A percentile compares a stretch with the other conserved stretches of the same genome.
Evolutionary conservation across 2,329 filamentous ascomycete species (phyloP).

Genomic region (Claviceps fusiformis): DNA sequence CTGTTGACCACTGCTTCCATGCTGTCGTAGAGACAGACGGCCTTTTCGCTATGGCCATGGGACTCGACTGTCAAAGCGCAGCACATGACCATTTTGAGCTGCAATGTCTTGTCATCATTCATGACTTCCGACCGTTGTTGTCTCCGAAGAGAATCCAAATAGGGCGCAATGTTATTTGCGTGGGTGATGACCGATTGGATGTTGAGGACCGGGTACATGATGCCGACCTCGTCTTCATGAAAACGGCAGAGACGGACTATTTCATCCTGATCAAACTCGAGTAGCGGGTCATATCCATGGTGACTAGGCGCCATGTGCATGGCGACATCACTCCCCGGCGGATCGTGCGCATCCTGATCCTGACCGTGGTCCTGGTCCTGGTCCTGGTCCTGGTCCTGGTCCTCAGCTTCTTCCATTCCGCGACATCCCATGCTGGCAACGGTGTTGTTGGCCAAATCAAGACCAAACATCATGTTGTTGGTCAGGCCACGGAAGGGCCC

Average conservation of each 20-base stretch:
- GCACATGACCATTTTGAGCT: conserved; percentile 75
- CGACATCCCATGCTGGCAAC: conserved; percentile 82
- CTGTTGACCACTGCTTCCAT: conserved; percentile 60
- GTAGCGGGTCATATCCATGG: conserved; percentile 56
- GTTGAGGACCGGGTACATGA: conserved; percentile 81
- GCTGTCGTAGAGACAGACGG: conserved; percentile 59
- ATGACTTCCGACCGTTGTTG: conserved; percentile 24
- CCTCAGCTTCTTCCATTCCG: conserved; percentile 41
- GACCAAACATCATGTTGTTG: conserved; percentile 69
- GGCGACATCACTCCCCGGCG: conserved; percentile 9
- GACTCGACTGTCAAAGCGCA: conserved; percentile 66
- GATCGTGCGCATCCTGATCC: conserved; percentile 35
- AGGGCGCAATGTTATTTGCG: conserved; percentile 54
- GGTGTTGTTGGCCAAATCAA: conserved; percentile 77
- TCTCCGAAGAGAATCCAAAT: conserved; percentile 44
- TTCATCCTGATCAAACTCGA: conserved; percentile 64
- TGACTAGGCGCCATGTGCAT: conserved; percentile 14
- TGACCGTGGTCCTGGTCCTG: too few relatives aligned
- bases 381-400: too few relatives aligned
- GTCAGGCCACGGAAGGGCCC: conserved; percentile 72
- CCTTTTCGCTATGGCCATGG: conserved; percentile 63
- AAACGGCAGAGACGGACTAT: conserved; percentile 64
- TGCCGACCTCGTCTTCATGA: conserved; percentile 79
- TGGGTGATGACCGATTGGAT: conserved; percentile 60
- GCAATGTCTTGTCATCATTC: conserved; percentile 42